phyloP scores from a whole-genome alignment of 2,329 filamentous ascomycete species.

The Pseudocercospora ulei region DNA sequence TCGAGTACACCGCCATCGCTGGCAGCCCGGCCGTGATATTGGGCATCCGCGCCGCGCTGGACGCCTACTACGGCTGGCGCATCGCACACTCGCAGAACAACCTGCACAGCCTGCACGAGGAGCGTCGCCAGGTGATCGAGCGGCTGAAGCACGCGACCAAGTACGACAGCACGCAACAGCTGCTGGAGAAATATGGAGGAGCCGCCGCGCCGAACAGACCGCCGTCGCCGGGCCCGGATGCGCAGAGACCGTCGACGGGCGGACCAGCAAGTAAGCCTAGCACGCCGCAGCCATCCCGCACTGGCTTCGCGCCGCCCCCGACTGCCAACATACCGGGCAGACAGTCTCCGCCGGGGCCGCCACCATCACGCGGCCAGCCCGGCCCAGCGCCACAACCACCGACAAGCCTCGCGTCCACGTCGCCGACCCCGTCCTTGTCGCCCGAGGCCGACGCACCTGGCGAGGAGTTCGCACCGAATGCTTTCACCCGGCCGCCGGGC shows the following conservation, averaged over 20 bases:
- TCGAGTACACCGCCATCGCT: conserved; percentile 68
- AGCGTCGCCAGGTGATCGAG: conserved; percentile 79
- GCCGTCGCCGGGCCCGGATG: conserved; percentile 35
- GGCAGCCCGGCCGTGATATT: conserved; percentile 71
- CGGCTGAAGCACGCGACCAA: conserved; percentile 90
- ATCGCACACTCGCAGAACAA: conserved; percentile 58
- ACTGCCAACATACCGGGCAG: conserved; percentile 54
- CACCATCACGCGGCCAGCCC: conserved; percentile 11
- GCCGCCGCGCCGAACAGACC: conserved; percentile 38
- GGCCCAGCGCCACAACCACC: conserved; percentile 7
- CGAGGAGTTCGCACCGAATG: conserved; percentile 67
- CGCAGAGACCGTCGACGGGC: conserved; percentile 25
- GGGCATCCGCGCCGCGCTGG: conserved; percentile 55
- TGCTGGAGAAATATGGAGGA: conserved; percentile 88
- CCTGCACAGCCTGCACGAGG: conserved; percentile 64
- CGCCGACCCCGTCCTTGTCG: conserved; percentile 43
- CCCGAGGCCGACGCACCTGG: conserved; percentile 27
- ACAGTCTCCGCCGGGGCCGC: conserved; percentile 14
- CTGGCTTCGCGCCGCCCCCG: conserved; percentile 51
- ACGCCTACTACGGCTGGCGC: conserved; percentile 69
- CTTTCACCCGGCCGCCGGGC: conserved; percentile 40
- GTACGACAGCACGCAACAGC: conserved; percentile 85
- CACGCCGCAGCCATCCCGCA: conserved; percentile 43
- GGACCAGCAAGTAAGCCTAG: conserved; percentile 15
- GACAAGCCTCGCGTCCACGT: conserved; percentile 11